Base-by-base conservation (phyloP, 306 rosid species). In the Delonix regia region DNA sequence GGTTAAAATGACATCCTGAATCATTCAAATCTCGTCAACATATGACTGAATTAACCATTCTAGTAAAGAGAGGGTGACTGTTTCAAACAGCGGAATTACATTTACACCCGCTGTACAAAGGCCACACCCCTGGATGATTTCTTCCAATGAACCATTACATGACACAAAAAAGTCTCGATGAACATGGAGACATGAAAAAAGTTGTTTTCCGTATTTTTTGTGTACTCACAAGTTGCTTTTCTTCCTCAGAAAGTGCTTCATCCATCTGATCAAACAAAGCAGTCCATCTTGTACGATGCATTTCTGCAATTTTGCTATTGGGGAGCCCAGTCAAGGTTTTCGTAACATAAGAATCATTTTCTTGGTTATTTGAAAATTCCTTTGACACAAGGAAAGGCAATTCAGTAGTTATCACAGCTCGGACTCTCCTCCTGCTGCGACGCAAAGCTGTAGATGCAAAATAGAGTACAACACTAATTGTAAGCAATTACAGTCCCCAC, bases 261-360 rank as follows among this genome's bases (percentile, higher is more conserved):
- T 96, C 96, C 99, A 96, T 91, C 75, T 89, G 93, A 78, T 87
- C 89, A 81, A 96, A 96, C 83, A 93, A 79, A 42, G 85, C 77
- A 57, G 82, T 75, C 99, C 99, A 96, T 79, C 92, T 89, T 70
- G 87, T 85, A 77, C 71, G 90, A 91, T 96, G 99, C 91, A 91
- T 44, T 67, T 92, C 97, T 39, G 90, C 90, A 71, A 81, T 60
- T 42, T 88, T 74, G 57, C 79, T 38, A 39, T 83, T 45, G 8
- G 92, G 75, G 78, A 82, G 57, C 83, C 72, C 87, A 3, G 74
- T 61, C 16, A 85, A 69, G 49, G 52, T 51, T 69, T 84, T 79
- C 22, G 3, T 59, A 9, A 34, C 83, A 72, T 27, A 65, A 48
- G 90, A 83, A 69, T 87, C 80, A 55, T 38, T 84, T 76, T 87